Percentiles rank a stretch among this genome's conserved stretches.
Conservation (phyloP, 306 rosid genomes). For the Sesbania bispinosa region DNA sequence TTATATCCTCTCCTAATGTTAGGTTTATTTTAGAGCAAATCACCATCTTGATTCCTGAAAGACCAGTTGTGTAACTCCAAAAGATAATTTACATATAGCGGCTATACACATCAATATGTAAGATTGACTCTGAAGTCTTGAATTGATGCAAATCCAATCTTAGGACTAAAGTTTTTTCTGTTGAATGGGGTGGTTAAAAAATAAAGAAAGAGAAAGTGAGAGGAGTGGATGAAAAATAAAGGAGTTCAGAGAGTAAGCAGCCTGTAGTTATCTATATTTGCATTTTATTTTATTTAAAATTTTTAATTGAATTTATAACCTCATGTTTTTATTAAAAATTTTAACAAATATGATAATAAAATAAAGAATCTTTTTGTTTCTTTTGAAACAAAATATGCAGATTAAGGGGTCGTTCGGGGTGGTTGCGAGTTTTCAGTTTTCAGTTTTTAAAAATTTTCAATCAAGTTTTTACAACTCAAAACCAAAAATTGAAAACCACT, state of each 20-base stretch:
- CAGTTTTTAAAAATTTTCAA: no score
- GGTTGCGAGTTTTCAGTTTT: no score
- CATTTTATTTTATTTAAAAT: background rate
- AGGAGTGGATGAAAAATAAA: background rate
- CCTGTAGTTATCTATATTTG: background rate
- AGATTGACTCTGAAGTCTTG: background rate
- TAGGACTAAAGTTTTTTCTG: background rate
- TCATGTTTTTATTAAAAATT: background rate
- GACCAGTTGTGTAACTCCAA: background rate
- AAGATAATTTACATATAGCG: background rate
- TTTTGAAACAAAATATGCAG: constrained; percentile 3
- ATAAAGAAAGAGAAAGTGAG: background rate
- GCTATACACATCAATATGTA: background rate
- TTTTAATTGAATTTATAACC: background rate
- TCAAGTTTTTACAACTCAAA: no score
- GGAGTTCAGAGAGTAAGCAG: background rate
- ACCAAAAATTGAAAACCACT: no score
- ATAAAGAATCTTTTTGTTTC: background rate
- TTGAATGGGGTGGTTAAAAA: background rate
- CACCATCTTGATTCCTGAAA: background rate
- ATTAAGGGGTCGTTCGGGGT: no score
- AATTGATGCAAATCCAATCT: background rate
- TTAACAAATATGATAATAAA: background rate
- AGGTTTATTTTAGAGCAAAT: background rate
- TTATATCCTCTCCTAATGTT: background rate